A percentile compares a stretch with the other conserved stretches of the same genome.
phyloP scores from a whole-genome alignment of 192 early-diverging fungal species.

The Coemansia sp. region DNA sequence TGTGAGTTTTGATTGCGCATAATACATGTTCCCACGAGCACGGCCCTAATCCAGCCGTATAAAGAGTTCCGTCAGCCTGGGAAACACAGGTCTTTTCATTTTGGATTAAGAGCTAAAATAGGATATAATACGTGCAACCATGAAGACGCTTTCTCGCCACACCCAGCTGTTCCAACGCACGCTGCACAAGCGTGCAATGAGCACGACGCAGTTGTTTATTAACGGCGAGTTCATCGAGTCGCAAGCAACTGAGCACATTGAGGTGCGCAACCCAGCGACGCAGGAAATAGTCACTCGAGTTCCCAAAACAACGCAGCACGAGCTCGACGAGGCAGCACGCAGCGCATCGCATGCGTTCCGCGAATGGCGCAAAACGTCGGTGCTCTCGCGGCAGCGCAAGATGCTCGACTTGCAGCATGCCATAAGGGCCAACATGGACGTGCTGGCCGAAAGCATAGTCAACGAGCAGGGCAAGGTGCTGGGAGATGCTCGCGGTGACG shows the following conservation, averaged over 20 bases:
- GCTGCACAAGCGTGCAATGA: not conserved
- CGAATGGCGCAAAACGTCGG: conserved; percentile 79
- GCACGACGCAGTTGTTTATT: conserved; percentile 71
- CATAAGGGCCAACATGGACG: conserved; percentile 78
- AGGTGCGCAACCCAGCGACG: conserved; percentile 89
- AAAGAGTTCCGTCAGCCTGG: not conserved
- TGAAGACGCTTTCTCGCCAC: not conserved
- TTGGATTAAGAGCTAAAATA: not conserved
- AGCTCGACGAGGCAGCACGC: conserved; percentile 75
- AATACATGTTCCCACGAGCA: not conserved
- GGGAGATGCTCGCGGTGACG: conserved; percentile 88
- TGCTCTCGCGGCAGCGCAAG: conserved; percentile 81
- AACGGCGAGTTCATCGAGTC: conserved; percentile 93
- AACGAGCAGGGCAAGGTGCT: conserved; percentile 93
- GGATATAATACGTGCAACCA: not conserved
- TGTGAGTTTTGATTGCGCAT: not conserved
- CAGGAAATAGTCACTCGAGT: conserved; percentile 85
- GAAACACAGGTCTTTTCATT: no score
- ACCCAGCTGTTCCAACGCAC: not conserved
- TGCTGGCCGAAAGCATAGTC: conserved; percentile 78
- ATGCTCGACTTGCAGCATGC: conserved; percentile 90
- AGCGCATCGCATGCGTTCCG: conserved; percentile 78
- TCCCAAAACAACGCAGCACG: conserved; percentile 82
- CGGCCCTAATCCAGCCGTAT: not conserved
- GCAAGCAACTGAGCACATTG: conserved; percentile 80